phyloP scores from a whole-genome alignment of 306 rosid genomes.

The Gleditsia sinensis region DNA sequence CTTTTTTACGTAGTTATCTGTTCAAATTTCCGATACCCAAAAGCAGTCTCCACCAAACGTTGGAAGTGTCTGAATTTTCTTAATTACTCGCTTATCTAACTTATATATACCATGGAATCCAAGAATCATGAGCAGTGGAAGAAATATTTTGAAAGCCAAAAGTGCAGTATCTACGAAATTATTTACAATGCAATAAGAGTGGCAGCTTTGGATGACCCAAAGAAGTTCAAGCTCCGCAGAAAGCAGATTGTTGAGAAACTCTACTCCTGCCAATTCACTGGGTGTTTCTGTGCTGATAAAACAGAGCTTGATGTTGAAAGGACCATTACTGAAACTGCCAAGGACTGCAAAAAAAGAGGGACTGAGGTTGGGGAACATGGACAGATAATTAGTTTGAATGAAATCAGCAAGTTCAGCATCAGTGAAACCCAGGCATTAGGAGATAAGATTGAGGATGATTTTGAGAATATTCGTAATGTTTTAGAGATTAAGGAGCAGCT shows the following conservation, averaged over 20 bases:
- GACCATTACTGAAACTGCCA: neutral
- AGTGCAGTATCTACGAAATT: constrained; percentile 27
- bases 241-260: constrained; percentile 10
- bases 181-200: constrained; percentile 25
- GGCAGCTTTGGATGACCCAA: constrained; percentile 28
- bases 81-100: too few species aligned
- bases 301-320: neutral
- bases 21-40: neutral
- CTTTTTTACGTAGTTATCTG: neutral
- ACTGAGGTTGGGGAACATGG: neutral
- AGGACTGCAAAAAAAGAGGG: neutral
- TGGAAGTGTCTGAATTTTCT: neutral
- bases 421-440: constrained; percentile 20
- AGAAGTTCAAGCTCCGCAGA: constrained; percentile 9
- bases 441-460: constrained; percentile 18
- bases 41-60: neutral
- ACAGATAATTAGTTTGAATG: neutral
- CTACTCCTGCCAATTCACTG: neutral
- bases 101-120: constrained; percentile 22
- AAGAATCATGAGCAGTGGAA: constrained; percentile 2
- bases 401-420: neutral
- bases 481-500: constrained; percentile 33
- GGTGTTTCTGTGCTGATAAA: neutral
- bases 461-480: constrained; percentile 10
- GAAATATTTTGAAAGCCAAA: constrained; percentile 1